phyloP scores from a whole-genome alignment of 306 rosid species.

The Trifolium pratense region DNA sequence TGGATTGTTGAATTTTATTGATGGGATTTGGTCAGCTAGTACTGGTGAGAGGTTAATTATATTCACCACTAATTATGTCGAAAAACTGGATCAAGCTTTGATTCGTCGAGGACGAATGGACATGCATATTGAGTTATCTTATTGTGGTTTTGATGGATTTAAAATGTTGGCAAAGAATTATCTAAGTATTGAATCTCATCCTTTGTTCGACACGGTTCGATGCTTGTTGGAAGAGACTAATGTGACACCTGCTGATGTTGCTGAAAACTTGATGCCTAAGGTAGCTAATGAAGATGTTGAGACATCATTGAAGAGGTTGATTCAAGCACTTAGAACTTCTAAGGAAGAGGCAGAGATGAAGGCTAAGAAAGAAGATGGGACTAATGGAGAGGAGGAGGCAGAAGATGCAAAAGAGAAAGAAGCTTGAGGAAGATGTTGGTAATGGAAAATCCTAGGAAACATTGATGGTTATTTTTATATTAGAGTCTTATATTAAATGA shows the following conservation, averaged over 20 bases:
- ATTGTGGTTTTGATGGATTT: constrained; percentile 65
- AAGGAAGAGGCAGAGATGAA: constrained; percentile 37
- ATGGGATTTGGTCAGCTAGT: constrained; percentile 79
- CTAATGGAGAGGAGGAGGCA: neutral
- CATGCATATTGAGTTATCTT: constrained; percentile 65
- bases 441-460: neutral
- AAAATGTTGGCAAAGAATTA: constrained; percentile 64
- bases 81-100: constrained; percentile 75
- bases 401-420: neutral
- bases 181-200: constrained; percentile 49
- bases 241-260: constrained; percentile 71
- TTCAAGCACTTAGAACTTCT: constrained; percentile 53
- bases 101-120: constrained; percentile 79
- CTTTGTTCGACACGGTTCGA: constrained; percentile 35
- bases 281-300: constrained; percentile 40
- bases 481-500: neutral
- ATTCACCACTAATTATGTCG: constrained; percentile 69
- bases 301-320: constrained; percentile 44
- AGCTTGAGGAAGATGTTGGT: neutral
- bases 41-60: constrained; percentile 64
- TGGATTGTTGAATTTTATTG: constrained; percentile 69
- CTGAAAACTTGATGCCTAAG: constrained; percentile 79
- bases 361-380: constrained; percentile 39
- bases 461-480: neutral
- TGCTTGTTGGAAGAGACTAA: constrained; percentile 44